A percentile compares a stretch with the other conserved stretches of the same genome.
Evolutionary conservation across 2,329 filamentous ascomycete species (phyloP).

Genomic region (Colletotrichum tropicicola): DNA sequence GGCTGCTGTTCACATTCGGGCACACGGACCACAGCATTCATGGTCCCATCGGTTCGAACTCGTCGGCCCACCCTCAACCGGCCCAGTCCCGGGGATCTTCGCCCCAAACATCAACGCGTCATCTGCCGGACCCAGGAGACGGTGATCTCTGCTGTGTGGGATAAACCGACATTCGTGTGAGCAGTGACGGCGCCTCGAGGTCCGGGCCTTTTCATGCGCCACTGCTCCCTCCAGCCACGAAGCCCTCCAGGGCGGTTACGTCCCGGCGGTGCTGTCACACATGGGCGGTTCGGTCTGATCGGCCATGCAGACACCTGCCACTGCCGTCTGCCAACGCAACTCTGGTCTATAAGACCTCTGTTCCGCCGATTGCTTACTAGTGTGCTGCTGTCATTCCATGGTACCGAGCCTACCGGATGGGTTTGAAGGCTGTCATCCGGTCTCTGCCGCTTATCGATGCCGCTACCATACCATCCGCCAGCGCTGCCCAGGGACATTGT

Average conservation of each 20-base stretch:
- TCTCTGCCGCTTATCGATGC: neutral
- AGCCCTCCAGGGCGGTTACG: neutral
- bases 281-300: slow-evolving; percentile 19
- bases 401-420: neutral
- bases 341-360: neutral
- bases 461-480: neutral
- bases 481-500: too few relatives aligned
- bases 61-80: neutral
- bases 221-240: neutral
- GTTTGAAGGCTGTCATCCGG: neutral
- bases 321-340: neutral
- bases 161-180: neutral
- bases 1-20: too few relatives aligned
- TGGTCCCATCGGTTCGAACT: too few relatives aligned
- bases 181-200: too few relatives aligned
- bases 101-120: neutral
- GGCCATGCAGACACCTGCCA: neutral
- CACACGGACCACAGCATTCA: neutral
- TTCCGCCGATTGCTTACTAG: neutral
- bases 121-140: neutral
- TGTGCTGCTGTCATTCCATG: neutral
- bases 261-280: neutral
- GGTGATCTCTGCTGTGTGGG: neutral
- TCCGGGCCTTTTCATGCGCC: neutral
- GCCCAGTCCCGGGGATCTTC: neutral